These are phyloP conservation scores for Pseudopithomyces maydicus DNA, from an alignment of 2,329 filamentous ascomycete genomes.

Conservation along the genomic window DNA sequence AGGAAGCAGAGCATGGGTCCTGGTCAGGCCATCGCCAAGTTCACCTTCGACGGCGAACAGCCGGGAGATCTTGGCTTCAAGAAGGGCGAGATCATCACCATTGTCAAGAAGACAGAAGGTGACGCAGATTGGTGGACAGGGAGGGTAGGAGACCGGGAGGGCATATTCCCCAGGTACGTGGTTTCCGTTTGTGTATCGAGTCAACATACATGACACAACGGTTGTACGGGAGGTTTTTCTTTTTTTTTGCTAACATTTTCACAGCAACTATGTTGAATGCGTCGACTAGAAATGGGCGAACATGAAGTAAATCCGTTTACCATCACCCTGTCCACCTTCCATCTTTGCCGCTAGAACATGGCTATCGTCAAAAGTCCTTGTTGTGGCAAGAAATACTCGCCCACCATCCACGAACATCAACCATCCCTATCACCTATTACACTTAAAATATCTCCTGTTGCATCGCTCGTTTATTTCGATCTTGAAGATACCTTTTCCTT, in stretches of 20 bases:
- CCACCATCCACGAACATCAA: too few species aligned
- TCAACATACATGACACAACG: neutral
- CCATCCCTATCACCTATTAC: neutral
- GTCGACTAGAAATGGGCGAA: constrained; percentile 2
- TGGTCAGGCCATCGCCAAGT: constrained; percentile 89
- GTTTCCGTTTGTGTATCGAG: neutral
- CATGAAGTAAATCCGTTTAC: neutral
- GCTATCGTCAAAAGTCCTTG: too few species aligned
- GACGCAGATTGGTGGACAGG: constrained; percentile 99
- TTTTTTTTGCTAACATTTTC: constrained; percentile 1
- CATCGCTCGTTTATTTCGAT: neutral
- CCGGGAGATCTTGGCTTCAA: constrained; percentile 92
- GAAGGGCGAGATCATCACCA: constrained; percentile 95
- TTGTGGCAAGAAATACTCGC: too few species aligned
- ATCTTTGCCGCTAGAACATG: too few species aligned
- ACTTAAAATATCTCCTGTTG: neutral
- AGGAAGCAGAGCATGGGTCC: constrained; percentile 53
- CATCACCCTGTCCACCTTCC: neutral
- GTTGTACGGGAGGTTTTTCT: neutral
- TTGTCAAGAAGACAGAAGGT: constrained; percentile 91
- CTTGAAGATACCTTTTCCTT: neutral
- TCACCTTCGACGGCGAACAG: constrained; percentile 93
- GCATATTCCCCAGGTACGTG: constrained; percentile 84
- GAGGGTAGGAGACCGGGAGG: constrained; percentile 79
- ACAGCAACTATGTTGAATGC: neutral